Percentiles rank a stretch among this genome's conserved stretches.
These are phyloP conservation scores for Babesia caballi DNA, from an alignment of 169 alveolate species.

Conservation along the genomic window DNA sequence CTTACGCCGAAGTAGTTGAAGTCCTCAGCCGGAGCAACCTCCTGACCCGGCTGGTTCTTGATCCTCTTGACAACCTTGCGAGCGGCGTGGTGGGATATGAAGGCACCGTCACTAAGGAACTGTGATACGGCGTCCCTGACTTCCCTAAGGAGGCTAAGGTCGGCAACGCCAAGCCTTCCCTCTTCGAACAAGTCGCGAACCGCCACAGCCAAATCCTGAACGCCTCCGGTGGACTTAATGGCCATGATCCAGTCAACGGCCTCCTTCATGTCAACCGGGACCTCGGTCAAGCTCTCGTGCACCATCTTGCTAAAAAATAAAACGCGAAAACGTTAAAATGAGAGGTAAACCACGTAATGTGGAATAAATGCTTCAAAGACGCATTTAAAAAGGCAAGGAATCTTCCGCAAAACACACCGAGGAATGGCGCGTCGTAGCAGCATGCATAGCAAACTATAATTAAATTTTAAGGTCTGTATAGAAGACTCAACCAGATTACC, in stretches of 20 bases:
- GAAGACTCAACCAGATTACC: too few species aligned
- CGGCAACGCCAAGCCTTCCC: background rate
- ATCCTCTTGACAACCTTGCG: background rate
- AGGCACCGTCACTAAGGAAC: background rate
- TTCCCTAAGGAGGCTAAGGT: background rate
- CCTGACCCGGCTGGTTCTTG: too few species aligned
- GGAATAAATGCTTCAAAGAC: background rate
- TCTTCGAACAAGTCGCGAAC: background rate
- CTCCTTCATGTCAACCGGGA: background rate
- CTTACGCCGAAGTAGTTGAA: background rate
- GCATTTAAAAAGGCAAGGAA: background rate
- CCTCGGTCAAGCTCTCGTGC: background rate
- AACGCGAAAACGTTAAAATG: background rate
- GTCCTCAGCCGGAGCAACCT: background rate
- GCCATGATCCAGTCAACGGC: conserved; percentile 9
- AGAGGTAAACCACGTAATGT: background rate
- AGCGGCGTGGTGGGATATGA: background rate
- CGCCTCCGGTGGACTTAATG: background rate
- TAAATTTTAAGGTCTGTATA: too few species aligned
- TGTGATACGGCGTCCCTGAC: background rate
- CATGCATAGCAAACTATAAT: too few species aligned
- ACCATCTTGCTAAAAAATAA: background rate
- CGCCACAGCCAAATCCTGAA: background rate
- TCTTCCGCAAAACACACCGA: too few species aligned
- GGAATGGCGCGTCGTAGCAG: too few species aligned